Base-by-base conservation (phyloP, 2,329 filamentous ascomycete species). In the Phialemoniopsis sp. region DNA sequence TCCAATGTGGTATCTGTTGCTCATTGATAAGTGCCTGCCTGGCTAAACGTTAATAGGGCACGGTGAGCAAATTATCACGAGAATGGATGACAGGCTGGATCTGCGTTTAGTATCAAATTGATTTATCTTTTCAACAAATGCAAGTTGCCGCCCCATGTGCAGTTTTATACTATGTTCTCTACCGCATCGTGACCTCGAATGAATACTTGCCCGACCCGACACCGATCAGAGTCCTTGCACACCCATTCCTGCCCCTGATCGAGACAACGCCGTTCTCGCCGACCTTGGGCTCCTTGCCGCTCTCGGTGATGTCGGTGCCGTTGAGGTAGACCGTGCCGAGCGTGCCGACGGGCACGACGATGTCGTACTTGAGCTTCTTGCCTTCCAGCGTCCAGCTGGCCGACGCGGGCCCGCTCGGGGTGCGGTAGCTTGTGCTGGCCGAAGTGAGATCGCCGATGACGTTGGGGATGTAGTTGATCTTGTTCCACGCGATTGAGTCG, bases 381-480 rank as follows among this genome's bases (percentile, higher is more conserved):
- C 39, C 43, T 3, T 37, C 33, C 16, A 29, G 19, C 26, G 36
- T 34, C 39, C 43, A 45, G 19, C 32, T 35, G 12, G 36, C 43
- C 17, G 36, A 31, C 13, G 36, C 32, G 13, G 15, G 21, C 3
- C 43, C 36, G 14, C 13, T 8, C 26, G 39, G 32, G 14, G 39
- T 42, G 8, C 42, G 34, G 29, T 45, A 42, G 29, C 33, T 40
- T 7, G 45, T 38, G 14, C 30, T 33, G 9, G 45, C 43, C 16
- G 41, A 46, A 2, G 26, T 38, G 18, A 47, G 21, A 19, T 45
- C 37, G 13, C 40, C 40, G 2, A 37, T 39, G 5, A 47, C n/a
- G 13, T 37, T 31, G 2, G 40, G 45, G 8, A 10, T 3, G 16
- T 37, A 47, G n/a, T 38, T 32, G 13, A 42, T 38, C 37, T 36